A percentile compares a stretch with the other conserved stretches of the same genome.
Conservation (phyloP, 306 rosid species). For the Pterocarpus macrocarpus region DNA sequence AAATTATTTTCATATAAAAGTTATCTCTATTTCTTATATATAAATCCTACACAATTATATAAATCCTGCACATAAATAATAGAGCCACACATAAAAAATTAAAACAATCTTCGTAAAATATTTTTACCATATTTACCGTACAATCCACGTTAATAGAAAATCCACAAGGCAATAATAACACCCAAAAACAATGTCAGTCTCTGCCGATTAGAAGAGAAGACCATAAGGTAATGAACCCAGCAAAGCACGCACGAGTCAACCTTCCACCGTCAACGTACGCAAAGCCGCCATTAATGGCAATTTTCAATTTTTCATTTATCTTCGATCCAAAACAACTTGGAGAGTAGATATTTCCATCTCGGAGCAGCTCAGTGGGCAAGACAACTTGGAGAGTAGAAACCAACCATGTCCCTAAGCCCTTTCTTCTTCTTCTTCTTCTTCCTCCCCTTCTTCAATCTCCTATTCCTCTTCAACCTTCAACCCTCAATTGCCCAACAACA, state of each 20-base stretch:
- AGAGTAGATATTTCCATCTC: neutral
- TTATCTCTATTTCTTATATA: too few relatives aligned
- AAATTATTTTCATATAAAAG: too few relatives aligned
- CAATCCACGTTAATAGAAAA: too few relatives aligned
- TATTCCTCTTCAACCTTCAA: slow-evolving; percentile 45
- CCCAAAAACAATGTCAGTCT: too few relatives aligned
- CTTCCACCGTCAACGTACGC: neutral
- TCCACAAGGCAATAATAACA: too few relatives aligned
- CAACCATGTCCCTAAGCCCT: slow-evolving; percentile 41
- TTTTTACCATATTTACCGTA: too few relatives aligned
- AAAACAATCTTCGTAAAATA: too few relatives aligned
- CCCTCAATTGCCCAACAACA: slow-evolving; percentile 54
- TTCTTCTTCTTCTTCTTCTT: neutral
- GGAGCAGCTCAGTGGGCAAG: neutral
- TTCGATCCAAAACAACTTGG: too few relatives aligned
- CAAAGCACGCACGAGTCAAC: slow-evolving; percentile 2
- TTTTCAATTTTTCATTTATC: too few relatives aligned
- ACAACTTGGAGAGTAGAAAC: neutral
- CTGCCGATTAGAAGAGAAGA: neutral
- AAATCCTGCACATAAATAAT: too few relatives aligned
- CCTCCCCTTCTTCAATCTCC: slow-evolving; percentile 40
- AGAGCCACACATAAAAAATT: too few relatives aligned
- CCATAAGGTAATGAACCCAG: neutral
- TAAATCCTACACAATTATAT: too few relatives aligned
- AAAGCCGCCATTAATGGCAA: slow-evolving; percentile 14